A percentile compares a stretch with the other conserved stretches of the same genome.
These are phyloP conservation scores for Apocynum venetum DNA, from an alignment of 257 asterid species.

Conservation along the genomic window DNA sequence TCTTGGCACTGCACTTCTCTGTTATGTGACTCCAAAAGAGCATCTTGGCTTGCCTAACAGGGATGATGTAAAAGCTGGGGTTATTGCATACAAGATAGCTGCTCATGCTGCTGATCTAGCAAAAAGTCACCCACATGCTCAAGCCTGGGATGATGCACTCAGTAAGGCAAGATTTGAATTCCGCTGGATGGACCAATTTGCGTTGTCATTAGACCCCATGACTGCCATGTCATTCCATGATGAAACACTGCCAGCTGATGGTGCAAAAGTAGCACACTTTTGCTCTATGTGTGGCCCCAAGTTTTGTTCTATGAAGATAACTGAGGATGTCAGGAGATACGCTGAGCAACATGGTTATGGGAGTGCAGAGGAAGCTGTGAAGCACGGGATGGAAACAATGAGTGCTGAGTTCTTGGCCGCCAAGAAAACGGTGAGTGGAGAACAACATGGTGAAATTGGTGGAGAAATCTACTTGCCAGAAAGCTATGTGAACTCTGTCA, in stretches of 20 bases:
- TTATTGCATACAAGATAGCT: conserved; percentile 82
- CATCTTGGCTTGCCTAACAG: conserved; percentile 87
- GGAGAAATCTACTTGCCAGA: conserved; percentile 94
- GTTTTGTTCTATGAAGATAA: conserved; percentile 96
- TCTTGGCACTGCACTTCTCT: conserved; percentile 89
- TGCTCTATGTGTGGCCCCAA: conserved; percentile 98
- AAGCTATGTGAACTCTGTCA: conserved; percentile 44
- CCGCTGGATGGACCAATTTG: conserved; percentile 96
- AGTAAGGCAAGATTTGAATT: conserved; percentile 98
- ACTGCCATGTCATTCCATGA: conserved; percentile 95
- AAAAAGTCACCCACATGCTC: conserved; percentile 82
- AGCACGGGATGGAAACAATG: conserved; percentile 89
- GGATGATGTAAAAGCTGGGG: conserved; percentile 84
- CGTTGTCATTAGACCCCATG: conserved; percentile 85
- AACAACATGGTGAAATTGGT: conserved; percentile 92
- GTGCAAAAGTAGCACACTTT: conserved; percentile 98
- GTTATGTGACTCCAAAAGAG: conserved; percentile 93
- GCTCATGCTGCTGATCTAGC: conserved; percentile 96
- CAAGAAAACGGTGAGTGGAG: conserved; percentile 83
- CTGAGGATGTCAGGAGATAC: conserved; percentile 86
- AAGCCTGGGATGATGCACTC: conserved; percentile 87
- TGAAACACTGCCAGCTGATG: conserved; percentile 89
- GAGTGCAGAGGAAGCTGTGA: conserved; percentile 81
- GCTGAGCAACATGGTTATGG: conserved; percentile 98
- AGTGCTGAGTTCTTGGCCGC: conserved; percentile 87